Evolutionary conservation across 1,284 basidiomycete species (phyloP), one percentile per base, ranked within the genome.

Genomic region (Athelia sp.): DNA sequence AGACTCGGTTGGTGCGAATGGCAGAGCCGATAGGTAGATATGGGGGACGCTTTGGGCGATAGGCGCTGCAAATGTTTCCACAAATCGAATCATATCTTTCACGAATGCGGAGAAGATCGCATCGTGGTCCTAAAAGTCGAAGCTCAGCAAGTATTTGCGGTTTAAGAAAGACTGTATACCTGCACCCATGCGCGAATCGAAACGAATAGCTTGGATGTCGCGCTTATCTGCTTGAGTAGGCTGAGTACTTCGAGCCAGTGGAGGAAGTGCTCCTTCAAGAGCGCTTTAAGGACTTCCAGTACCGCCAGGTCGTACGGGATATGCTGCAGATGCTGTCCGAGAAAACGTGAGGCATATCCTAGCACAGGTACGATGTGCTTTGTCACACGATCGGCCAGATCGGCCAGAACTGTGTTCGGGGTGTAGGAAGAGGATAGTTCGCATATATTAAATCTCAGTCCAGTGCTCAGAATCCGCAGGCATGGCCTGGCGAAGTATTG

Each of bases 371-470:
- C 35, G 9, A 66, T 58, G n/a, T 43, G 40, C 13, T 46, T 36
- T 15, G 43, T 40, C 9, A 61, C 45, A 1, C 49, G 38, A 9
- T 34, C 11, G 2, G 34, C 18, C 0, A 58, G 42, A 44, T 58
- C 56, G 1, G 47, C 38, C 14, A 65, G 38, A 2, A 62, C 56
- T 10, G n/a, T 8, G 29, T 65, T 64, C 3, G 17, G 42, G 2
- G 52, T 2, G 46, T 63, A 58, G 11, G 66, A 68, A 3, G 57
- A 59, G 21, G 60, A 51, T 18, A 65, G 36, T 9, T 56, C 26
- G 47, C 60, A 67, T 6, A 65, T 61, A 50, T 63, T 67, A 54
- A 68, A 68, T 31, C 59, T 54, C 17, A 71, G 60, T 14, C 57
- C 55, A 15, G 45, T 29, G 9, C 52, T 44, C 58, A 66, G 54